A percentile compares a stretch with the other conserved stretches of the same genome.
These are phyloP conservation scores for Phytopythium oedochilum DNA, from an alignment of 352 stramenopile genomes.

Conservation along the genomic window DNA sequence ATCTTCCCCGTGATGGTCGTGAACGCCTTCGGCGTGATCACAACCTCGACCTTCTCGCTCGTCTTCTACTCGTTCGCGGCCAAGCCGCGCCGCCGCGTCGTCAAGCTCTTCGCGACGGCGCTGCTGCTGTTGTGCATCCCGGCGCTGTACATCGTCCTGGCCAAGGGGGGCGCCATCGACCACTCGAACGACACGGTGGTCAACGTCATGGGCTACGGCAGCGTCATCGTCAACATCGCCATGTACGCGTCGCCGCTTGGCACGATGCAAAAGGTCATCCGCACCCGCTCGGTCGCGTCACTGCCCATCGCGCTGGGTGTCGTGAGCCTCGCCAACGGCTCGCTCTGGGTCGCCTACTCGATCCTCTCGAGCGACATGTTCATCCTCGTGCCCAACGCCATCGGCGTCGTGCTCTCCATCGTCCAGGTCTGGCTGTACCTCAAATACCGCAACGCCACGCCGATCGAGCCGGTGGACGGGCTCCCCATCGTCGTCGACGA, in stretches of 20 bases:
- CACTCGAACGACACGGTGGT: conserved; percentile 16
- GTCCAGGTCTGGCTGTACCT: conserved; percentile 20
- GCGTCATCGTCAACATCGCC: conserved; percentile 29
- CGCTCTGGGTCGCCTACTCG: conserved; percentile 41
- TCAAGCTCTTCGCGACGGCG: conserved; percentile 10
- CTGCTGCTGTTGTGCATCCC: conserved; percentile 9
- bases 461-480: background rate
- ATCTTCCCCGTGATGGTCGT: conserved; percentile 37
- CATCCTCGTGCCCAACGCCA: conserved; percentile 33
- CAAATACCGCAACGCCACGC: conserved; percentile 17
- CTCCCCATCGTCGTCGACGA: conserved; percentile 7
- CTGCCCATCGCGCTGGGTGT: conserved; percentile 43
- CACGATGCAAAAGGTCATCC: conserved; percentile 31
- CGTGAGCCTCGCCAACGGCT: conserved; percentile 36
- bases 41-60: conserved; percentile 22
- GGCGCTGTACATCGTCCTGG: conserved; percentile 11
- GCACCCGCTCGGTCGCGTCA: conserved; percentile 30
- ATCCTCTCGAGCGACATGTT: conserved; percentile 34
- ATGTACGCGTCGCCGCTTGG: conserved; percentile 46
- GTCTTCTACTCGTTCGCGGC: conserved; percentile 18
- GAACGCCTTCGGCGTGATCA: conserved; percentile 33
- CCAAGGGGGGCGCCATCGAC: conserved; percentile 8
- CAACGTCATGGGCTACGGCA: conserved; percentile 25
- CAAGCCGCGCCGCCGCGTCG: conserved; percentile 6
- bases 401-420: conserved; percentile 22